Conservation (phyloP, 2,329 filamentous ascomycete species). For the Pseudocercospora crystallina region DNA sequence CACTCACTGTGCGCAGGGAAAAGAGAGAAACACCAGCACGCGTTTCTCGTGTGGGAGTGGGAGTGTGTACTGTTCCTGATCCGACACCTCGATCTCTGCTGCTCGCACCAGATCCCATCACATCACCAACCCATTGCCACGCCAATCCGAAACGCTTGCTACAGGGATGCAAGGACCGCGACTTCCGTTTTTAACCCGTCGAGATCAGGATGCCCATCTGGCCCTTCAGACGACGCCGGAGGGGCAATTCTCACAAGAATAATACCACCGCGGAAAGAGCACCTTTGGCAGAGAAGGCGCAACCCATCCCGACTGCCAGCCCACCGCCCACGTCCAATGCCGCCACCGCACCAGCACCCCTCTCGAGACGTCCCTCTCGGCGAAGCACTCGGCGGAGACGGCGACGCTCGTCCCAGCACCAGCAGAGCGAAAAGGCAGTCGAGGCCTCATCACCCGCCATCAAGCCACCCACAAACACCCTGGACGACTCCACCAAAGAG, state of each 20-base stretch:
- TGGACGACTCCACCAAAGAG: slow-evolving; percentile 23
- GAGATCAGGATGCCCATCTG: slow-evolving; percentile 72
- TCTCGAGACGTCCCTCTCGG: slow-evolving; percentile 4
- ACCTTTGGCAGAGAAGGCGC: slow-evolving; percentile 53
- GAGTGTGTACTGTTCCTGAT: not conserved
- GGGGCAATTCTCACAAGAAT: slow-evolving; percentile 18
- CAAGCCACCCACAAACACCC: slow-evolving; percentile 5
- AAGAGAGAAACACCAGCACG: too few relatives aligned
- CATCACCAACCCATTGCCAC: not conserved
- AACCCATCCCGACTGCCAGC: slow-evolving; percentile 10
- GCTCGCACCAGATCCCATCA: not conserved
- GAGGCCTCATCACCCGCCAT: slow-evolving; percentile 5
- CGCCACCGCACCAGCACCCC: slow-evolving; percentile 27
- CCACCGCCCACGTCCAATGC: slow-evolving; percentile 1
- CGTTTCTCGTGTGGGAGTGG: not conserved
- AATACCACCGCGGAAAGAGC: slow-evolving; percentile 33
- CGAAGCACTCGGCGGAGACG: slow-evolving; percentile 1
- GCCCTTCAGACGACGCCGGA: slow-evolving; percentile 74
- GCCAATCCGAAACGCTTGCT: slow-evolving; percentile 2
- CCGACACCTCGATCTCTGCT: not conserved
- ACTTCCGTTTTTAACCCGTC: slow-evolving; percentile 11
- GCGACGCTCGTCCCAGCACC: slow-evolving; percentile 1
- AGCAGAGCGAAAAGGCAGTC: slow-evolving; percentile 12
- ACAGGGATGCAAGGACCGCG: slow-evolving; percentile 17
- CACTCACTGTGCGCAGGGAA: not conserved